Evolutionary conservation across 2,329 filamentous ascomycete species (phyloP).

Genomic region (Colletotrichum somersetense): DNA sequence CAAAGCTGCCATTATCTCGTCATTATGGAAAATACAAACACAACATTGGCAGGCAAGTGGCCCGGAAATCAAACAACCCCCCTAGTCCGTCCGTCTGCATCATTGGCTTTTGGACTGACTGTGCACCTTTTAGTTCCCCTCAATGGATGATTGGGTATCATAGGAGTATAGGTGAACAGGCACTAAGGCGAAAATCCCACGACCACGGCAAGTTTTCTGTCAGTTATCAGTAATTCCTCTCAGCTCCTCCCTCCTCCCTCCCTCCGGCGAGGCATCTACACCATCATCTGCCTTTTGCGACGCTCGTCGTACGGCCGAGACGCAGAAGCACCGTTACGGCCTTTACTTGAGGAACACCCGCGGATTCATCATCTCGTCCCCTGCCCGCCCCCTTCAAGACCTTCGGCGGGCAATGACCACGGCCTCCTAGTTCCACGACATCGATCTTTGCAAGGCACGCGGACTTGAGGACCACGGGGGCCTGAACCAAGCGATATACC

Average conservation of each 20-base stretch:
- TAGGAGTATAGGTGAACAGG: not conserved
- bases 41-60: not conserved
- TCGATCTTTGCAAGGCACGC: not conserved
- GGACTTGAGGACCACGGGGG: not conserved
- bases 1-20: constrained; percentile 26
- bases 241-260: not conserved
- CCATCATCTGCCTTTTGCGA: constrained; percentile 2
- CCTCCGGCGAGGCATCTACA: constrained; percentile 5
- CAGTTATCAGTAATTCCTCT: constrained; percentile 16
- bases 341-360: constrained; percentile 20
- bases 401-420: not conserved
- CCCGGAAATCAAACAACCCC: constrained; percentile 10
- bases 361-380: not conserved
- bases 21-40: constrained; percentile 10
- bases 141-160: constrained; percentile 20
- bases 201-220: constrained; percentile 1
- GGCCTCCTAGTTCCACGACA: not conserved
- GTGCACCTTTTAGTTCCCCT: constrained; percentile 11
- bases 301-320: constrained; percentile 31
- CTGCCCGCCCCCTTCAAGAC: not conserved
- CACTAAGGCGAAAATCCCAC: not conserved
- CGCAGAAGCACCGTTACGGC: constrained; percentile 30
- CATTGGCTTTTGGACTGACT: constrained; percentile 8
- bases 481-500: constrained; percentile 12
- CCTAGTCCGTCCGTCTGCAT: not conserved